Conservation (phyloP, 805 yeast species). For the Cyberlindnera maclurae region DNA sequence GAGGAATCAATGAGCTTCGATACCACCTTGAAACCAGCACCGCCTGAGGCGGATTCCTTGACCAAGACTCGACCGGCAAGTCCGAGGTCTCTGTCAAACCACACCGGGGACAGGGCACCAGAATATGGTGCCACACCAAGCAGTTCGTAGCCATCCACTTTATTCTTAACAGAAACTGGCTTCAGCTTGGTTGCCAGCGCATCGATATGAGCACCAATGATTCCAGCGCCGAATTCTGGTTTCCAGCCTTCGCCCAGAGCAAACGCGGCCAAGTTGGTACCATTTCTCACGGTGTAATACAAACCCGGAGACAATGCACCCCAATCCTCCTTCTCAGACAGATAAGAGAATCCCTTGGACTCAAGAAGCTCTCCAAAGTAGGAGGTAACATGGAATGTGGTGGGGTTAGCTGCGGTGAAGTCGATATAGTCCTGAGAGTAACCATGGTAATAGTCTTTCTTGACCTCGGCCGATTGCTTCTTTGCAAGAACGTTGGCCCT, state of each 20-base stretch:
- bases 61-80: constrained; percentile 72
- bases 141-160: constrained; percentile 67
- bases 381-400: constrained; percentile 65
- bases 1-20: constrained; percentile 47
- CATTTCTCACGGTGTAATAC: constrained; percentile 63
- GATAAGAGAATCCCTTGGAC: constrained; percentile 53
- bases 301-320: constrained; percentile 37
- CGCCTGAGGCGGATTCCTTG: constrained; percentile 27
- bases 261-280: constrained; percentile 63
- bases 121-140: constrained; percentile 83
- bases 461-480: constrained; percentile 1
- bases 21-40: constrained; percentile 25
- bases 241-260: constrained; percentile 60
- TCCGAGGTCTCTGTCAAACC: constrained; percentile 87
- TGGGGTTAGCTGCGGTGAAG: constrained; percentile 68
- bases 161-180: constrained; percentile 56
- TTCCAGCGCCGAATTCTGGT: constrained; percentile 59
- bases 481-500: background rate
- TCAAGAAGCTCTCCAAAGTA: constrained; percentile 42
- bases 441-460: constrained; percentile 22
- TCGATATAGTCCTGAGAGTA: constrained; percentile 50
- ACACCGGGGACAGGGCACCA: constrained; percentile 54
- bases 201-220: constrained; percentile 72
- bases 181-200: constrained; percentile 62
- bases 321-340: constrained; percentile 52